phyloP scores from a whole-genome alignment of 495 filamentous ascomycete genomes.

The Penicillium roqueforti region DNA sequence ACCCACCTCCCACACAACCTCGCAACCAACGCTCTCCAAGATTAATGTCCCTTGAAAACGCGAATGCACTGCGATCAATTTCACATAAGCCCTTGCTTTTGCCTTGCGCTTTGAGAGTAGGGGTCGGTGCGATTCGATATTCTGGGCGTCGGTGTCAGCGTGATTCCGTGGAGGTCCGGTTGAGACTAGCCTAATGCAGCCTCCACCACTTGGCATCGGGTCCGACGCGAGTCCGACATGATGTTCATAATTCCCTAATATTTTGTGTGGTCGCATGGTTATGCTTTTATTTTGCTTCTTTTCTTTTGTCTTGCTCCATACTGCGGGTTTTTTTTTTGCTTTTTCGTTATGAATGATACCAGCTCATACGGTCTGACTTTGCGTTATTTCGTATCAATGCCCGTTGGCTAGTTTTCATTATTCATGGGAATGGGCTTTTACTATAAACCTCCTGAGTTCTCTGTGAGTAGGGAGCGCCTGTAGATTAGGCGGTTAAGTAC shows the following conservation, averaged over 20 bases:
- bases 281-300: slow-evolving; percentile 9
- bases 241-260: slow-evolving; percentile 31
- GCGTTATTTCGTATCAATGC: slow-evolving; percentile 23
- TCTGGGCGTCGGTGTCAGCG: slow-evolving; percentile 17
- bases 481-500: not conserved
- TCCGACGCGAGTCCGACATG: slow-evolving; percentile 12
- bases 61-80: slow-evolving; percentile 3
- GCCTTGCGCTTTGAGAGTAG: not conserved
- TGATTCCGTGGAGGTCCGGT: slow-evolving; percentile 35
- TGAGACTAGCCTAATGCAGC: slow-evolving; percentile 30
- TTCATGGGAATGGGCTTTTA: slow-evolving; percentile 33
- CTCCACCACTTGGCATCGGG: slow-evolving; percentile 28
- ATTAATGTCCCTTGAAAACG: not conserved
- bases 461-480: not conserved
- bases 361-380: slow-evolving; percentile 35
- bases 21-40: not conserved
- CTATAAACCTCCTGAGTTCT: slow-evolving; percentile 8
- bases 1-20: slow-evolving; percentile 1
- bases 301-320: slow-evolving; percentile 13
- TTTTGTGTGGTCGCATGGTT: slow-evolving; percentile 11
- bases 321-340: slow-evolving; percentile 18
- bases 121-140: slow-evolving; percentile 10
- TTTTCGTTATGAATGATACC: slow-evolving; percentile 41
- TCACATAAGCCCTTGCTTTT: not conserved
- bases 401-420: slow-evolving; percentile 34